Base-by-base conservation (phyloP, 208 protist genomes). In the Acanthamoeba divionensis region DNA sequence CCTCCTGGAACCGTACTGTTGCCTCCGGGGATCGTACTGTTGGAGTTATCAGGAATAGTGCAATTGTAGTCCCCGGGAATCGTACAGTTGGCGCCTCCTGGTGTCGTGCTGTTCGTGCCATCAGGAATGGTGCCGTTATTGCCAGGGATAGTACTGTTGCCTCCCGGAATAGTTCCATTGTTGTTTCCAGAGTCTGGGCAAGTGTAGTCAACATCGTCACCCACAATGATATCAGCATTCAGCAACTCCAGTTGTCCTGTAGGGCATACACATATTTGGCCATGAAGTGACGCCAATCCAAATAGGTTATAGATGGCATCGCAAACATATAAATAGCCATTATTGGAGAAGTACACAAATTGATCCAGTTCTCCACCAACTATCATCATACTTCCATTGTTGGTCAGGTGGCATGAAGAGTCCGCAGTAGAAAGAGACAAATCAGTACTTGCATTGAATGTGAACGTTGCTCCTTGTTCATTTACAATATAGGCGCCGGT, bases 261-360 rank as follows among this genome's bases (percentile, higher is more conserved):
- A 31, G 75, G 54, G 54, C 75, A 86, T 24, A 86, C 48, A 57
- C 50, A 86, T 13, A 86, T 62, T 33, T 18, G 52, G n/a, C 75
- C 75, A 41, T 62, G 47, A n/a, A 86, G 54, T 18, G 21, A 44
- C 33, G 31, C 75, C 75, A 57, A 86, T 26, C 48, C 36, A 8
- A 86, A 36, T n/a, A 86, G 48, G 52, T 86, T 31, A 33, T 67
- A 36, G 54, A 67, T 50, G 29, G 75, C 75, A 52, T 86, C 18
- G 54, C 75, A 86, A 50, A 86, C 75, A 44, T 86, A 86, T 36
- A 86, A 67, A 57, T 86, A 86, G 75, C 75, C 75, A 21, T 50
- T 44, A 31, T 36, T 50, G 31, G 48, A 29, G 75, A 67, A 67
- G 75, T 15, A n/a, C 36, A 86, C 26, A 44, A 60, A 86, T 10